Evolutionary conservation across 106 monocot species (phyloP).

Genomic region (Acorus gramineus): DNA sequence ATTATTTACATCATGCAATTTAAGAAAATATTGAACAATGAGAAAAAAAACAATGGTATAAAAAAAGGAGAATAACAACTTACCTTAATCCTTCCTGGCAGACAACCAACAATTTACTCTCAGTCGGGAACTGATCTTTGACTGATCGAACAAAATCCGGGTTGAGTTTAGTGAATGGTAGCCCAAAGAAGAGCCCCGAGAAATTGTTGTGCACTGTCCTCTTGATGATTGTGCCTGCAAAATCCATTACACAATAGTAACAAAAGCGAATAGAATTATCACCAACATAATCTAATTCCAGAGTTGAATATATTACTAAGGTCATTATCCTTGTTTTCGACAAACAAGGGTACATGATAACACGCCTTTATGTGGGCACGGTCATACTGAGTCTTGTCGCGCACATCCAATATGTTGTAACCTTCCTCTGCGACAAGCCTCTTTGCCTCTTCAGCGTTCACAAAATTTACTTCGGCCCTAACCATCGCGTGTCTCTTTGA

Average conservation of each 20-base stretch:
- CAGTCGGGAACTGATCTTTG: constrained; percentile 49
- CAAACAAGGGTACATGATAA: constrained; percentile 64
- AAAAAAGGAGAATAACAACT: constrained; percentile 12
- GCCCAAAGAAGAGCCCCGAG: constrained; percentile 73
- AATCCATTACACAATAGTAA: background rate
- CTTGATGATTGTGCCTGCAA: constrained; percentile 65
- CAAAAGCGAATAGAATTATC: background rate
- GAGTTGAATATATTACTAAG: constrained; percentile 26
- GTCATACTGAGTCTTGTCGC: constrained; percentile 66
- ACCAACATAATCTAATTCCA: background rate
- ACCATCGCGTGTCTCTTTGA: constrained; percentile 21
- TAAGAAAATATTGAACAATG: background rate
- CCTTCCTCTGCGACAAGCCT: constrained; percentile 78
- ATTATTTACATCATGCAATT: background rate
- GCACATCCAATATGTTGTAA: constrained; percentile 59
- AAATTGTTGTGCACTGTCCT: constrained; percentile 89
- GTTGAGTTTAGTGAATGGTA: constrained; percentile 79
- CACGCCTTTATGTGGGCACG: constrained; percentile 61
- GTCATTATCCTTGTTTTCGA: constrained; percentile 84
- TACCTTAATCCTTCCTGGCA: constrained; percentile 97
- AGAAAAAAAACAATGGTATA: background rate
- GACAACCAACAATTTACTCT: constrained; percentile 70
- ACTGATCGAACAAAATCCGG: constrained; percentile 61
- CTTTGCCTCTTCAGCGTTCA: constrained; percentile 74
- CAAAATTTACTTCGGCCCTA: constrained; percentile 61